Base-by-base conservation (phyloP, 148 eudicot genomes). In the Arctostaphylos glauca region DNA sequence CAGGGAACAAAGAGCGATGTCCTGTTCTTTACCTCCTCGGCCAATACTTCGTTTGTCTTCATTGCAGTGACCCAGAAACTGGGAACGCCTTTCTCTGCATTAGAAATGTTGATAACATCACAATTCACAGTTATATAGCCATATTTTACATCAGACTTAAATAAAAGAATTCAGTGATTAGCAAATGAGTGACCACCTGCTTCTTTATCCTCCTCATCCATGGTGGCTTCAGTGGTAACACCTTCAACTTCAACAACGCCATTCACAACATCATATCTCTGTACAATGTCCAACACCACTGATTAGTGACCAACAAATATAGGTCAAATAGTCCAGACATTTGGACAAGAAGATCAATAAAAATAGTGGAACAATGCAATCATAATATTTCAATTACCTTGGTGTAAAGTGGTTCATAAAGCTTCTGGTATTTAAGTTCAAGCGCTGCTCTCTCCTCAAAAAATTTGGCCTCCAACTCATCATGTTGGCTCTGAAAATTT, bases 71-170 rank as follows among this genome's bases (percentile, higher is more conserved):
- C 80, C 99, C 98, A 96, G 78, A 94, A 94, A 81, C 84, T 83
- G 9, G 98, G 98, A 78, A 96, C 99, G 59, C 99, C 99, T 88
- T 94, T 96, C 83, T 87, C 99, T 94, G 92, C 84, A 87, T 46
- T 46, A 18, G 38, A 79, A 9, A 38, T 4, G 2, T 80, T 4
- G 72, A 19, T 21, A 81, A 81, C 38, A 16, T 19, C 9, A 81
- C 16, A 15, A 2, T 9, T 19, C 9, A 81, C 16, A 15, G 5
- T 9, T 9, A 21, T 14, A 79, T 38, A 43, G 31, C 44, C 44
- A 23, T 21, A 60, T 58, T 21, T 38, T 21, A 14, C 71, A 47
- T 19, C 44, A 62, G n/a, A 46, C 2, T 3, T 52, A 9, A 50
- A 1, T 8, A 44, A 31, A 68, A 64, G 16, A 79, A 79, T 12